These are phyloP conservation scores for Salisapilia sapeloensis DNA, from an alignment of 352 stramenopile species.

Conservation along the genomic window DNA sequence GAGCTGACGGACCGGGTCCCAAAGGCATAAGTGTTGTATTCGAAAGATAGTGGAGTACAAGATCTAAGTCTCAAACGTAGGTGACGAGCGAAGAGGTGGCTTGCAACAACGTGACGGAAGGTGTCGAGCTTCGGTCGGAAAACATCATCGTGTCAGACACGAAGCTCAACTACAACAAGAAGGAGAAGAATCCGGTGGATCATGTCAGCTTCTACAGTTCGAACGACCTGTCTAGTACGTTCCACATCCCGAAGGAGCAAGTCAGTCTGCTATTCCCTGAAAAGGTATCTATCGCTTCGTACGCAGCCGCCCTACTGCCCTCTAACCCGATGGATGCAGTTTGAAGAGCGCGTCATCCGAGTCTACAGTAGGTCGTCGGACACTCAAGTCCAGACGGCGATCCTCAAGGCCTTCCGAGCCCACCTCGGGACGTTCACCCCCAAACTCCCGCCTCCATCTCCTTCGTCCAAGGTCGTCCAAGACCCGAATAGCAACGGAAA, in stretches of 20 bases:
- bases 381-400: constrained; percentile 25
- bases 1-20: constrained; percentile 33
- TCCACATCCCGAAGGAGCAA: constrained; percentile 66
- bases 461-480: constrained; percentile 52
- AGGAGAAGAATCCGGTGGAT: constrained; percentile 70
- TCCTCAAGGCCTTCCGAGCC: constrained; percentile 34
- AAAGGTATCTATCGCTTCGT: constrained; percentile 24
- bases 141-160: constrained; percentile 74
- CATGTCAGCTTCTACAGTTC: constrained; percentile 72
- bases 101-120: constrained; percentile 18
- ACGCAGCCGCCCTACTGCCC: not conserved
- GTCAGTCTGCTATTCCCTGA: constrained; percentile 69
- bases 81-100: constrained; percentile 44
- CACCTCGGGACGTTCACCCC: constrained; percentile 48
- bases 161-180: constrained; percentile 72
- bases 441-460: constrained; percentile 40
- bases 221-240: constrained; percentile 33
- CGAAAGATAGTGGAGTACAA: not conserved
- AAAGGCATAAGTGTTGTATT: constrained; percentile 3
- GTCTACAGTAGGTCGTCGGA: constrained; percentile 55
- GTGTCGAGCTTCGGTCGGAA: constrained; percentile 24
- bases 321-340: constrained; percentile 18
- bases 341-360: constrained; percentile 67
- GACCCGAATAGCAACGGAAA: too few species aligned
- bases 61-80: constrained; percentile 2